These are phyloP conservation scores for Asclepias syriaca DNA, from an alignment of 257 asterid species.

Conservation along the genomic window DNA sequence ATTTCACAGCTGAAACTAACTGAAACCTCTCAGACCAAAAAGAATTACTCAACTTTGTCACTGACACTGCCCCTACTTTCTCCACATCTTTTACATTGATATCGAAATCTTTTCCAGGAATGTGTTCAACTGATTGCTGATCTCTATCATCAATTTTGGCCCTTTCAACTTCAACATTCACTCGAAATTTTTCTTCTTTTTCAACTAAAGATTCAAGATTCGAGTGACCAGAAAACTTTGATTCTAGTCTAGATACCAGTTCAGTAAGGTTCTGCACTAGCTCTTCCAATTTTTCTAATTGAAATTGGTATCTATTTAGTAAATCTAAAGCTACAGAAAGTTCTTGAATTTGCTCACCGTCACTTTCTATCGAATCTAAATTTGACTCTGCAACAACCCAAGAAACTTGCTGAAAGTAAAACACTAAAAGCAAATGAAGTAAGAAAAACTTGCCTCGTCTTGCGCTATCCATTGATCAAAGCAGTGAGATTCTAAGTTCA, in stretches of 20 bases:
- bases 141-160: constrained; percentile 9
- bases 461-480: constrained; percentile 26
- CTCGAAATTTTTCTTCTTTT: constrained; percentile 13
- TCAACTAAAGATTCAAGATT: constrained; percentile 23
- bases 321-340: constrained; percentile 27
- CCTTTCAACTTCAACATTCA: constrained; percentile 19
- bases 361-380: constrained; percentile 20
- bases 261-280: constrained; percentile 55
- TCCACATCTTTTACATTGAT: constrained; percentile 16
- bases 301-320: constrained; percentile 46
- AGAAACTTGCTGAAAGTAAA: constrained; percentile 14
- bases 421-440: constrained; percentile 22
- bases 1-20: constrained; percentile 78
- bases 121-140: constrained; percentile 4
- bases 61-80: constrained; percentile 33
- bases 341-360: constrained; percentile 7
- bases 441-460: constrained; percentile 35
- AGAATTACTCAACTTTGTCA: constrained; percentile 64
- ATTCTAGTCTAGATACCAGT: constrained; percentile 61
- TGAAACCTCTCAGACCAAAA: constrained; percentile 92
- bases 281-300: constrained; percentile 63
- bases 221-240: constrained; percentile 35
- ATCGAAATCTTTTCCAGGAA: constrained; percentile 19
- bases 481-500: constrained; percentile 4
- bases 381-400: constrained; percentile 21